Evolutionary conservation across 176 grass and related monocot species (phyloP).

Genomic region (Oryza nivara): DNA sequence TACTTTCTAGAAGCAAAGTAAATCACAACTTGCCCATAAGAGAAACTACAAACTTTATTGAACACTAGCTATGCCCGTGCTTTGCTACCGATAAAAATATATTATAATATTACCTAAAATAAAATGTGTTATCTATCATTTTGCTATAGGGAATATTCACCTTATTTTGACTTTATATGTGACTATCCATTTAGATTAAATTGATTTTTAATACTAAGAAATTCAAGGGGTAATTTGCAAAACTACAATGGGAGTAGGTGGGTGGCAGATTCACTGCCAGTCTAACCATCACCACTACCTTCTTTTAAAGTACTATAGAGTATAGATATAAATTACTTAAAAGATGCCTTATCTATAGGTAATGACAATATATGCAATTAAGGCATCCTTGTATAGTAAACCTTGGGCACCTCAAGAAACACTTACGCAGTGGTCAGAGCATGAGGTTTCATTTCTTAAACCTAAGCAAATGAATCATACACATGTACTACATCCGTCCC

Average conservation of each 20-base stretch:
- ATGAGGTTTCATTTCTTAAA: conserved; percentile 31
- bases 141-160: too few relatives aligned
- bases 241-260: too few relatives aligned
- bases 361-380: conserved; percentile 3
- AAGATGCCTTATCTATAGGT: background rate
- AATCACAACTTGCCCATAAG: conserved; percentile 1
- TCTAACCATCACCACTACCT: too few relatives aligned
- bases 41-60: background rate
- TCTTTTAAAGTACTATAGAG: too few relatives aligned
- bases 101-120: too few relatives aligned
- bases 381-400: conserved; percentile 4
- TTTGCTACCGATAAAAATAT: too few relatives aligned
- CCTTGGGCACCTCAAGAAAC: conserved; percentile 6
- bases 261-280: too few relatives aligned
- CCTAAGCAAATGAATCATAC: conserved; percentile 30
- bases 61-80: background rate
- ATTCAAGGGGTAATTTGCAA: too few relatives aligned
- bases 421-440: conserved; percentile 18
- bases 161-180: too few relatives aligned
- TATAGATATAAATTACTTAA: background rate
- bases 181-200: too few relatives aligned
- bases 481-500: background rate
- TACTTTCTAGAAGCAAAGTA: background rate
- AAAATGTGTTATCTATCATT: too few relatives aligned
- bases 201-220: too few relatives aligned